A percentile compares a stretch with the other conserved stretches of the same genome.
Evolutionary conservation across 495 filamentous ascomycete genomes (phyloP).

Genomic region (Penicillium crystallinum): DNA sequence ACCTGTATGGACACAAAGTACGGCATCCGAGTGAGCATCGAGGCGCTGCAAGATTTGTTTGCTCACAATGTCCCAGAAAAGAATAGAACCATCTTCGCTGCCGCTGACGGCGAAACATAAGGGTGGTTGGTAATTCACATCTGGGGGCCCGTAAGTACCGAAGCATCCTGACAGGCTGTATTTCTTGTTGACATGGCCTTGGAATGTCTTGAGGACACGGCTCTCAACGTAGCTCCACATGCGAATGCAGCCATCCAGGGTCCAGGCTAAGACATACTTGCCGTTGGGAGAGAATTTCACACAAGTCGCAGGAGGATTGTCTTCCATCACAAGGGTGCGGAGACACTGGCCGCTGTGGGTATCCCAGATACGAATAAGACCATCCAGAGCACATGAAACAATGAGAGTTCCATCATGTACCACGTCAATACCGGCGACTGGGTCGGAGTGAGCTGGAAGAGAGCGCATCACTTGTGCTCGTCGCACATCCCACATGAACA

Average conservation of each 20-base stretch:
- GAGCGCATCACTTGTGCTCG: conserved; percentile 79
- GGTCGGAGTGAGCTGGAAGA: conserved; percentile 90
- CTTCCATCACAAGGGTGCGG: conserved; percentile 89
- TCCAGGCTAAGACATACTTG: conserved; percentile 85
- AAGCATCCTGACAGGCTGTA: conserved; percentile 81
- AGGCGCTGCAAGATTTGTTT: conserved; percentile 75
- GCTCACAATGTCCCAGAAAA: conserved; percentile 83
- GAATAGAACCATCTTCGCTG: conserved; percentile 78
- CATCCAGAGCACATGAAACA: conserved; percentile 82
- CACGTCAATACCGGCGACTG: conserved; percentile 89
- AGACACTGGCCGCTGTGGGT: conserved; percentile 93
- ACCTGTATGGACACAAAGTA: conserved; percentile 73
- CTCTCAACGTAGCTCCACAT: conserved; percentile 94
- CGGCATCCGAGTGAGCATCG: conserved; percentile 70
- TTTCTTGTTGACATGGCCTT: conserved; percentile 81
- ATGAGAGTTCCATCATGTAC: conserved; percentile 88
- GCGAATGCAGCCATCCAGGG: conserved; percentile 80
- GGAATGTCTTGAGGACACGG: conserved; percentile 90
- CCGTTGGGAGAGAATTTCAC: conserved; percentile 94
- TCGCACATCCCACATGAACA: conserved; percentile 93
- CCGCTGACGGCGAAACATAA: conserved; percentile 65
- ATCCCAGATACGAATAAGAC: conserved; percentile 91
- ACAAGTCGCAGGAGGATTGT: conserved; percentile 85
- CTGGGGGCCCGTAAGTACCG: conserved; percentile 52
- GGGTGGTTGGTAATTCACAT: conserved; percentile 29